Evolutionary conservation across 768 basidiomycete genomes (phyloP), one percentile per base, ranked within the genome.

Genomic region (Suillus decipiens): DNA sequence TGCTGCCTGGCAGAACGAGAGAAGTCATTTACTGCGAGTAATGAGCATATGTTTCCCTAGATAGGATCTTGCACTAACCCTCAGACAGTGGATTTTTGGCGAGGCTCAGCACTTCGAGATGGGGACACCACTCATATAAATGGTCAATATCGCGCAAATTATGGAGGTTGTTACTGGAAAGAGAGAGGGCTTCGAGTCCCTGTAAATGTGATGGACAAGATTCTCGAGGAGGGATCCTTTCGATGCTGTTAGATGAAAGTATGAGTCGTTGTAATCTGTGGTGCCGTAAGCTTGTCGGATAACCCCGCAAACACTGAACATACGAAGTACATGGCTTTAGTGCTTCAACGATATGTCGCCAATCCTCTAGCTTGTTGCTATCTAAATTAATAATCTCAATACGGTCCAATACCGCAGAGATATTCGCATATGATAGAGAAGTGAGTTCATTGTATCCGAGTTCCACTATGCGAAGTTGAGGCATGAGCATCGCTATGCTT

Each of bases 311-410:
- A 39, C 10, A 60, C 11, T 47, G 14, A 19, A 60, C 71, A 66
- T 77, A 90, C 89, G 70, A 75, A 7, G 77, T 67, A 68, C 84
- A 83, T 31, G 74, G 69, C 15, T 66, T 66, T 48, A 90, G 66
- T 34, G 85, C 79, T 37, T 74, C 63, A 64, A 78, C 82, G 10
- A 84, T 76, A 58, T 81, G 73, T 43, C 64, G 63, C 90, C 91
- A 93, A 68, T 86, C 78, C 11, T 69, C 66, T 58, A 89, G 81
- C 28, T 74, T 60, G 77, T 95, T 95, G 61, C 81, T 79, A 69
- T 93, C 91, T 45, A 95, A 76, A 74, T 94, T 93, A 61, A 94
- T 70, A 37, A 76, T 77, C 55, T 79, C 73, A 51, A 93, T 68
- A 58, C 76, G 63, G 8, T 74, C 67, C 24, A 66, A 10, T 50